phyloP scores from a whole-genome alignment of 116 monocot genomes.

The Phalaenopsis hybrid region DNA sequence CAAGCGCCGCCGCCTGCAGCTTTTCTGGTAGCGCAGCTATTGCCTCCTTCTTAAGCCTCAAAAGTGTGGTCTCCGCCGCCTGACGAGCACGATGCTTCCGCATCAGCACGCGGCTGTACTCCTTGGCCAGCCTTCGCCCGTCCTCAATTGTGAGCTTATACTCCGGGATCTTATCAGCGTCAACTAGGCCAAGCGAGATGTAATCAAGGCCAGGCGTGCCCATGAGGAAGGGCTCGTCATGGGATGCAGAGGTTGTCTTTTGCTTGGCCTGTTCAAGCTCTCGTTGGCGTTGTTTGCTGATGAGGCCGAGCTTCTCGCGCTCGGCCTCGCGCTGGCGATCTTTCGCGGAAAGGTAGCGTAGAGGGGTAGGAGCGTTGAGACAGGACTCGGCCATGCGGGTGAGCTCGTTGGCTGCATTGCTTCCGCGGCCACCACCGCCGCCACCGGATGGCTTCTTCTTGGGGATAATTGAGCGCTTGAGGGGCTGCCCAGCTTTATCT shows the following conservation, averaged over 20 bases:
- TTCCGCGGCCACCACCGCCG: constrained; percentile 19
- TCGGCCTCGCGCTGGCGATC: constrained; percentile 61
- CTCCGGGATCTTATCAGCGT: constrained; percentile 54
- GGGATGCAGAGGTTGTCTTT: constrained; percentile 1
- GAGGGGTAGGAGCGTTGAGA: constrained; percentile 58
- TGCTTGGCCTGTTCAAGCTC: constrained; percentile 43
- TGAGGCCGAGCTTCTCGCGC: constrained; percentile 80
- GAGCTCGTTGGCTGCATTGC: constrained; percentile 8
- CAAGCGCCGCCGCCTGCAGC: constrained; percentile 52
- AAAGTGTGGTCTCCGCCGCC: constrained; percentile 47
- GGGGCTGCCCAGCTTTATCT: constrained; percentile 50
- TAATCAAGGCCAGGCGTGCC: constrained; percentile 65
- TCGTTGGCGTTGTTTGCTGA: constrained; percentile 64
- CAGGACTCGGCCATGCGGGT: constrained; percentile 44
- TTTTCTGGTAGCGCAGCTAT: constrained; percentile 76
- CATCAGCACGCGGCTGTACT: constrained; percentile 86
- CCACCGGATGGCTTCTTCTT: constrained; percentile 42
- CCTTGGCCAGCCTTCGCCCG: constrained; percentile 74
- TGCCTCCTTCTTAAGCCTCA: constrained; percentile 77
- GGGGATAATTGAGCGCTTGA: constrained; percentile 56
- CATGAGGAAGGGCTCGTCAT: constrained; percentile 41
- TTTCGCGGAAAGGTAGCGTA: constrained; percentile 44
- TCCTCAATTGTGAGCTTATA: constrained; percentile 84
- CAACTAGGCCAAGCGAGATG: constrained; percentile 60
- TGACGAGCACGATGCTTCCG: constrained; percentile 62